Base-by-base conservation (phyloP, 108 stramenopile genomes). In the Asterionellopsis glacialis region DNA sequence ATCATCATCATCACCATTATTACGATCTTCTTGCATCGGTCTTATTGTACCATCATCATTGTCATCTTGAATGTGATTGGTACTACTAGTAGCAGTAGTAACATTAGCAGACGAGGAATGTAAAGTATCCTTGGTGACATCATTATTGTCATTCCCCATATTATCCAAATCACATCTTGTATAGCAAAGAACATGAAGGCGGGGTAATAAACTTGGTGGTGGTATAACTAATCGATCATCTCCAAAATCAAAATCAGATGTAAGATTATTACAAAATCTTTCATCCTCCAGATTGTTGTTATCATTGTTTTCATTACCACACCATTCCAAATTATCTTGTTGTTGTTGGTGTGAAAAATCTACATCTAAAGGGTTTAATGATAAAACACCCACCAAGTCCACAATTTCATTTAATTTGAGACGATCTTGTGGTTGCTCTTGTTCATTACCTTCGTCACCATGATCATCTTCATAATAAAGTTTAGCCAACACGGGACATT, bases 331-430 rank as follows among this genome's bases (percentile, higher is more conserved):
- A 33, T 33, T 33, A 5, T 33, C 33, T 33, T 33, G 33, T 5
- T 33, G 2, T 51, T 23, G 14, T n/a, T 63, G 52, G 14, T 33
- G 15, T 1, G 56, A 57, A 60, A 71, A 74, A 19, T 59, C 64
- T 3, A 70, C 78, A 44, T 74, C 73, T 44, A 41, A 67, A 12
- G 78, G 78, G 59, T 79, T 43, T 45, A 74, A 61, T 15, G 58
- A 72, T 22, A 80, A 15, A 15, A 79, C 55, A 10, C 83, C 83
- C 41, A 80, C 59, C 19, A 71, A 25, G 63, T 80, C 76, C 11
- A 84, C 83, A 6, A 84, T 13, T 33, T 81, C 76, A 48, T 84
- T 84, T 16, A 84, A 60, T 16, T 39, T 51, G 4, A 84, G 41
- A 22, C 47, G 47, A 48, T 16, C 19, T 21, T 48, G 16, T 11